Evolutionary conservation across 805 yeast species (phyloP).

Genomic region (Saccharomycopsis sp.): DNA sequence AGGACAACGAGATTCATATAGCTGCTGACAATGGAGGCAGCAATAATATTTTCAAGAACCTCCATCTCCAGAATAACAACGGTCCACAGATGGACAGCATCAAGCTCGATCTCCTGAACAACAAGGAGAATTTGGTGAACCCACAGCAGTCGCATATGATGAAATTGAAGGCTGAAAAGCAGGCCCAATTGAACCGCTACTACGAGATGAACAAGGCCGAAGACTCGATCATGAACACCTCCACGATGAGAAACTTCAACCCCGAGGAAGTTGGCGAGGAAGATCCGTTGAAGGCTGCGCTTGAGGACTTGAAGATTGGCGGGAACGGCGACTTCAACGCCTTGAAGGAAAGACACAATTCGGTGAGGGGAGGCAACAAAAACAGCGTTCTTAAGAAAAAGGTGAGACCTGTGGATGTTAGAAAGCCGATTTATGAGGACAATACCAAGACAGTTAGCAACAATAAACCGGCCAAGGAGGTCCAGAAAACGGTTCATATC

Average conservation of each 20-base stretch:
- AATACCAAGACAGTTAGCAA: not conserved
- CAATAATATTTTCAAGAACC: not conserved
- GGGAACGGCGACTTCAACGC: slow-evolving; percentile 38
- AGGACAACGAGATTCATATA: slow-evolving; percentile 3
- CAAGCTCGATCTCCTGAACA: not conserved
- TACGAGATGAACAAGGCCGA: slow-evolving; percentile 9
- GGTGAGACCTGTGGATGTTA: not conserved
- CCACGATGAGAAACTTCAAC: slow-evolving; percentile 18
- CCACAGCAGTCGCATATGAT: not conserved
- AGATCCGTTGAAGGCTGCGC: slow-evolving; percentile 52
- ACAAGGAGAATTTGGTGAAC: not conserved
- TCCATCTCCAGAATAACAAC: not conserved
- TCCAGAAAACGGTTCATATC: not conserved
- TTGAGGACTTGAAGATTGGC: slow-evolving; percentile 38
- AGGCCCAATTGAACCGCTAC: slow-evolving; percentile 9
- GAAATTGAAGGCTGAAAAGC: slow-evolving; percentile 4
- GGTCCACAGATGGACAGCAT: not conserved
- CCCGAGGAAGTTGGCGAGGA: slow-evolving; percentile 21
- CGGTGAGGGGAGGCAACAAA: slow-evolving; percentile 22
- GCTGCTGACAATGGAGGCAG: not conserved
- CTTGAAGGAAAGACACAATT: slow-evolving; percentile 29
- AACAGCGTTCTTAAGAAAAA: not conserved
- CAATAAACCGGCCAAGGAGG: not conserved
- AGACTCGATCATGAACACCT: slow-evolving; percentile 20
- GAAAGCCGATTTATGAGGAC: not conserved